Percentiles rank a stretch among this genome's conserved stretches.
Evolutionary conservation across 495 filamentous ascomycete species (phyloP).

Genomic region (Aspergillus ellipticus): DNA sequence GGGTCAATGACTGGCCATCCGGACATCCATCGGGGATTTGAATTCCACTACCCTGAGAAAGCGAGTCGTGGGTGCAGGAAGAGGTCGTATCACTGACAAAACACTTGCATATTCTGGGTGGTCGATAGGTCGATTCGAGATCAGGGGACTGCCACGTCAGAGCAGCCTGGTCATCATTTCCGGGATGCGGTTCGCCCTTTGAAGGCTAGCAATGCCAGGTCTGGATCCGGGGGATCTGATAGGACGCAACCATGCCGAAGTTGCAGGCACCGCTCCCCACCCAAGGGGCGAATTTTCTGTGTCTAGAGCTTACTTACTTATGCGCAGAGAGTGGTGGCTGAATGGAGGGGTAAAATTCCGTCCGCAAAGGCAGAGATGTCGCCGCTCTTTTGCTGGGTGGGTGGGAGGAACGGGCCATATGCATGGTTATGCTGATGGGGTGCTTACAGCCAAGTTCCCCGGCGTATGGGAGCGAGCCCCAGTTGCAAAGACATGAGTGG

Average conservation of each 20-base stretch:
- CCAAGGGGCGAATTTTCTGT: slow-evolving; percentile 6
- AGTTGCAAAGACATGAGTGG: slow-evolving; percentile 5
- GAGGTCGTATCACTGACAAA: slow-evolving; percentile 6
- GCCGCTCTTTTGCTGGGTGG: background rate
- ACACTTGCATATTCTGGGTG: slow-evolving; percentile 9
- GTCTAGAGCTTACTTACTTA: slow-evolving; percentile 4
- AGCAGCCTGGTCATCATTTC: slow-evolving; percentile 12
- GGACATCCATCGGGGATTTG: slow-evolving; percentile 2
- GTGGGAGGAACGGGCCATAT: background rate
- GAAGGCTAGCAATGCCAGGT: slow-evolving; percentile 8
- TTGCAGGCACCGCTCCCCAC: slow-evolving; percentile 12
- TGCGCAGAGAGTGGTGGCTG: slow-evolving; percentile 12
- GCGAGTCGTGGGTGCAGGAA: slow-evolving; percentile 3
- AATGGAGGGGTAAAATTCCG: background rate
- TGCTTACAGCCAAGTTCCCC: slow-evolving; percentile 2
- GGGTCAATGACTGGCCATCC: background rate
- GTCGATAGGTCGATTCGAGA: slow-evolving; percentile 13
- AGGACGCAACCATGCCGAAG: slow-evolving; percentile 6
- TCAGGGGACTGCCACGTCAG: slow-evolving; percentile 24
- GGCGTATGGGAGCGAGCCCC: background rate
- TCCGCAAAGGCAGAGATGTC: background rate
- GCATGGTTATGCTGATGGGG: background rate
- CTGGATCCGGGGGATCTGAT: slow-evolving; percentile 9
- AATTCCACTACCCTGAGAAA: background rate
- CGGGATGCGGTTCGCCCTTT: slow-evolving; percentile 10